Base-by-base conservation (phyloP, 805 yeast species). In the Zygotorulaspora chibaensis region DNA sequence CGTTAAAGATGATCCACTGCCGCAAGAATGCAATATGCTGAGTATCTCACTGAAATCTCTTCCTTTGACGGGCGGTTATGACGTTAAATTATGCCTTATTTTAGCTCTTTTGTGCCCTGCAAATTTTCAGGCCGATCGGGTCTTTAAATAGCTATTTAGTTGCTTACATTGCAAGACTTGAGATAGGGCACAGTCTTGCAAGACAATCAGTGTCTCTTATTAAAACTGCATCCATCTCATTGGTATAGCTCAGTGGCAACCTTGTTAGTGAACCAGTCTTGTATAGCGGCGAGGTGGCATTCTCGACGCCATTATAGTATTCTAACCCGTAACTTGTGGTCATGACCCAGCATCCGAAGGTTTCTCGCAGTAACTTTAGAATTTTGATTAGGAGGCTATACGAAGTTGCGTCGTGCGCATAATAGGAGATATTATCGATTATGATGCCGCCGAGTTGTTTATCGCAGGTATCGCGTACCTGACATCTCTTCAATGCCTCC, bases 391-490 rank as follows among this genome's bases (percentile, higher is more conserved):
- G 40, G 13, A 52, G 30, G 8, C 45, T 50, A 36, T 57, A 53
- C 27, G 54, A 47, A 15, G 40, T 26, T 3, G 43, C 15, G 26
- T 56, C 60, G 38, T 51, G 57, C 2, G 53, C 40, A 8, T 48
- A 53, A 37, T 55, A 62, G 1, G 69, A 63, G 8, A 65, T 33
- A 45, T 65, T 65, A 46, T 65, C 69, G 11, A 65, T 58, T 4
- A 65, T 44, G n/a, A 65, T 54, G 12, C 66, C 66, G 2, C 54
- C 45, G 40, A 62, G 44, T 40, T 55, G 63, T 15, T 44, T 48
- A 18, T 41, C 35, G 13, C 36, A 27, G 2, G 46, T 27, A n/a
- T 34, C 48, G 33, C 45, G 38, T 11, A 42, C 23, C 12, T 46
- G 50, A 41, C 63, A 60, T 34, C 60, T 50, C 10, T 48, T 47